A percentile compares a stretch with the other conserved stretches of the same genome.
Conservation (phyloP, 495 filamentous ascomycete species). For the Alectoria sarmentosa region DNA sequence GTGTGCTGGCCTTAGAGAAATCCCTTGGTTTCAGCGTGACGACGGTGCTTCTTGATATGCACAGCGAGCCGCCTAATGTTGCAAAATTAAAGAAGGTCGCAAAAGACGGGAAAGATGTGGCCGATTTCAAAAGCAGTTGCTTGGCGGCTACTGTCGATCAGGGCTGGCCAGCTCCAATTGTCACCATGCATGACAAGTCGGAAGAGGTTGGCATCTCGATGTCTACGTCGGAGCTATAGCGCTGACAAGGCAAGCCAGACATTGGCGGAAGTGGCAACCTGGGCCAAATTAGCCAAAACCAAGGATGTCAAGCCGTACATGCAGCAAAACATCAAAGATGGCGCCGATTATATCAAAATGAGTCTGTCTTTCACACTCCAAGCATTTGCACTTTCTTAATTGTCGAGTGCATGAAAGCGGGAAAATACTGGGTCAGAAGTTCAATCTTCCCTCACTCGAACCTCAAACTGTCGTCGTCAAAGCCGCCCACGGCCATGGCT, state of each 20-base stretch:
- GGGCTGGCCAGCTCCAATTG: slow-evolving; percentile 7
- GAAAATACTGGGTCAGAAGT: not conserved
- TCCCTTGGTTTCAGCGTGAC: slow-evolving; percentile 12
- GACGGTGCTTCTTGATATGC: slow-evolving; percentile 11
- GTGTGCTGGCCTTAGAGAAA: slow-evolving; percentile 6
- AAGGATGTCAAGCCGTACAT: slow-evolving; percentile 10
- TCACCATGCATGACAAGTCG: slow-evolving; percentile 9
- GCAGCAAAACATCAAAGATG: slow-evolving; percentile 8
- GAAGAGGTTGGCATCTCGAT: slow-evolving; percentile 5
- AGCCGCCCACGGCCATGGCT: slow-evolving; percentile 6
- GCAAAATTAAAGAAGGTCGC: slow-evolving; percentile 2
- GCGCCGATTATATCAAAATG: slow-evolving; percentile 14
- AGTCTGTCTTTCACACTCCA: not conserved
- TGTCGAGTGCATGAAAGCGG: slow-evolving; percentile 12
- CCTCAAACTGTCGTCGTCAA: slow-evolving; percentile 6
- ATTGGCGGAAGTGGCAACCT: not conserved
- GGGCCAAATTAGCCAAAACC: slow-evolving; percentile 2
- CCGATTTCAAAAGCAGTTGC: slow-evolving; percentile 8
- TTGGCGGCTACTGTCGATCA: slow-evolving; percentile 5
- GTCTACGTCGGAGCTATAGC: not conserved
- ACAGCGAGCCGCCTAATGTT: slow-evolving; percentile 5
- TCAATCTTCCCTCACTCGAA: not conserved
- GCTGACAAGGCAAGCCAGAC: not conserved
- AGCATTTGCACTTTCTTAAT: not conserved
- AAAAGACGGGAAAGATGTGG: slow-evolving; percentile 5